A percentile compares a stretch with the other conserved stretches of the same genome.
phyloP scores from a whole-genome alignment of 2,329 filamentous ascomycete species.

The Aschersonia sp. region DNA sequence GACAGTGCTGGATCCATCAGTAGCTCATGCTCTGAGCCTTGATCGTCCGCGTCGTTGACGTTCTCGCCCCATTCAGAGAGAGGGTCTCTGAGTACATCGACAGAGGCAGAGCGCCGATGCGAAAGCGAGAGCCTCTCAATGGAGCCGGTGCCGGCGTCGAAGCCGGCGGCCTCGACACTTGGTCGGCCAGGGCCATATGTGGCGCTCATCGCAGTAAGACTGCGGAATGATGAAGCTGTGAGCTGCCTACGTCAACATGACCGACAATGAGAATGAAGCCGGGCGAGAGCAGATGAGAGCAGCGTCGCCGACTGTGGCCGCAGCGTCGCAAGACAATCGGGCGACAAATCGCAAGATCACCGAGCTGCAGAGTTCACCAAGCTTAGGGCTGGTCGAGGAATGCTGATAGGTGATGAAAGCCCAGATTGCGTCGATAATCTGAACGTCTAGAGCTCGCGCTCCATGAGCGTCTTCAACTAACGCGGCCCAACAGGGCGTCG shows the following conservation, averaged over 20 bases:
- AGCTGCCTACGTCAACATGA: not conserved
- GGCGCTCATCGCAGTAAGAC: slow-evolving; percentile 1
- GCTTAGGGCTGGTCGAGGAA: too few species aligned
- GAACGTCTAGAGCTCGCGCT: too few species aligned
- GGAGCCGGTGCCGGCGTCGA: slow-evolving; percentile 7
- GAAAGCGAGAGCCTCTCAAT: slow-evolving; percentile 14
- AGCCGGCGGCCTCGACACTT: slow-evolving; percentile 9
- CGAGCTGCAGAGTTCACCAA: too few species aligned
- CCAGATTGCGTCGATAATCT: too few species aligned
- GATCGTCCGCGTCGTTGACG: slow-evolving; percentile 27
- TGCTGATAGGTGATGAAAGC: too few species aligned
- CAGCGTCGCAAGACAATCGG: too few species aligned
- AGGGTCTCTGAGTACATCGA: slow-evolving; percentile 14
- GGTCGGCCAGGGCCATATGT: not conserved
- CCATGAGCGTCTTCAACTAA: too few species aligned
- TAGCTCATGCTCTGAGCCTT: slow-evolving; percentile 37
- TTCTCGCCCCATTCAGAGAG: slow-evolving; percentile 27
- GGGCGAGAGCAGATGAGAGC: not conserved
- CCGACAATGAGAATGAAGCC: not conserved
- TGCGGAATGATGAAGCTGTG: not conserved
- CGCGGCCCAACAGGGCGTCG: too few species aligned
- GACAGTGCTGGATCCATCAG: slow-evolving; percentile 39
- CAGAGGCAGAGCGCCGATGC: slow-evolving; percentile 9
- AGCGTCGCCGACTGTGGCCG: not conserved
- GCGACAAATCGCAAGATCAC: too few species aligned